Evolutionary conservation across 345 rosid genomes (phyloP).

Genomic region (Eucalyptus virginea): DNA sequence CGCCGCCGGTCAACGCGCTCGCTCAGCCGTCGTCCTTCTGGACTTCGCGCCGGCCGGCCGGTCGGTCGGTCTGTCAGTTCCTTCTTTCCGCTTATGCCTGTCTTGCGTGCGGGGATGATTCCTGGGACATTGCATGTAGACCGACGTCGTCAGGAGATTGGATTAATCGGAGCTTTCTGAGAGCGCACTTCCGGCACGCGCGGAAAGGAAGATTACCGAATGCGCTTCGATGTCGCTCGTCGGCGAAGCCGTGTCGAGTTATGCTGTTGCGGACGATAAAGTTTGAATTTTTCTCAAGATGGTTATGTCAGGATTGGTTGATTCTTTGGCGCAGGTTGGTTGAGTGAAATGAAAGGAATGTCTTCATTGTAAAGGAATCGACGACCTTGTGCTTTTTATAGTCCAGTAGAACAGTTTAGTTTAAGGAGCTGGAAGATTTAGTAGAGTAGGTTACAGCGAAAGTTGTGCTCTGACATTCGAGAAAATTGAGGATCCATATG

Average conservation of each 20-base stretch:
- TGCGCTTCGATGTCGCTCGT: not conserved
- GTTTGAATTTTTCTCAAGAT: not conserved
- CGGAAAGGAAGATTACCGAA: not conserved
- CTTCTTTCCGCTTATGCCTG: not conserved
- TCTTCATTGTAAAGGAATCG: not conserved
- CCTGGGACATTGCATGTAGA: not conserved
- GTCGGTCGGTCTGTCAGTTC: not conserved
- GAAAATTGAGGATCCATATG: not conserved
- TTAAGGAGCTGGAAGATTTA: not conserved
- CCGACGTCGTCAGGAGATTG: not conserved
- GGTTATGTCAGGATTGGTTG: not conserved
- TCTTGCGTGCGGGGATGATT: not conserved
- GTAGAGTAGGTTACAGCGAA: not conserved
- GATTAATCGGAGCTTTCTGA: not conserved
- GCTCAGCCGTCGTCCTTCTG: not conserved
- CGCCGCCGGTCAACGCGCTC: not conserved
- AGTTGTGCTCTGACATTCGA: not conserved
- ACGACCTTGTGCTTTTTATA: not conserved
- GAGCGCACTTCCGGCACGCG: not conserved
- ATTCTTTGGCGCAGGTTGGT: not conserved
- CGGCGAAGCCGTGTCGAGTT: not conserved
- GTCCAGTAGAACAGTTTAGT: not conserved
- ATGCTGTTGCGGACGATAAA: not conserved
- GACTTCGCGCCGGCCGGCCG: not conserved
- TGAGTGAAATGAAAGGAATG: not conserved